phyloP scores from a whole-genome alignment of 2,329 filamentous ascomycete genomes.

The Peltaster fructicola region DNA sequence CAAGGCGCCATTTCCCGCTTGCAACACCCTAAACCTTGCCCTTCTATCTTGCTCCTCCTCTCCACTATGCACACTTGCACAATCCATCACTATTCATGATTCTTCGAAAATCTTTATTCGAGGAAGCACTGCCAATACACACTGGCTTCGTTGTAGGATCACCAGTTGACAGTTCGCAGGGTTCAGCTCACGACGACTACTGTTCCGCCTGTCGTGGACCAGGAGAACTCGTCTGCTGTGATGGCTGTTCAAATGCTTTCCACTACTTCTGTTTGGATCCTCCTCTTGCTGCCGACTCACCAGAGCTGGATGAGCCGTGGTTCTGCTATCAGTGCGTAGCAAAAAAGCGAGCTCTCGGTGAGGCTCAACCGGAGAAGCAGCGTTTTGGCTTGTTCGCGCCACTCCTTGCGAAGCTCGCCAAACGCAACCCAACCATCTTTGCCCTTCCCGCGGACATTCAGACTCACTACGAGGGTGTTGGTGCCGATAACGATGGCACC shows the following conservation, averaged over 20 bases:
- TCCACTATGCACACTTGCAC: too few relatives aligned
- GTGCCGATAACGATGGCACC: conserved; percentile 56
- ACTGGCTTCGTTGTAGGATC: too few relatives aligned
- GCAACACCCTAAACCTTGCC: conserved; percentile 5
- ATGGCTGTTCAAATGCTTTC: conserved; percentile 77
- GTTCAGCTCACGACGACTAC: conserved; percentile 62
- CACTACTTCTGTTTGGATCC: conserved; percentile 82
- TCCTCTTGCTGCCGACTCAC: conserved; percentile 38
- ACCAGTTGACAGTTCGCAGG: conserved; percentile 25
- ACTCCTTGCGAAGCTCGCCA: conserved; percentile 36
- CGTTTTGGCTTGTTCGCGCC: conserved; percentile 39
- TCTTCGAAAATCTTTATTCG: too few relatives aligned
- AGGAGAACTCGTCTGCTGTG: conserved; percentile 80
- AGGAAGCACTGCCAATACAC: too few relatives aligned
- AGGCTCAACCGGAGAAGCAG: conserved; percentile 16
- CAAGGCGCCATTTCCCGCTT: conserved; percentile 21
- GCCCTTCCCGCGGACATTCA: conserved; percentile 53
- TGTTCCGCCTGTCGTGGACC: conserved; percentile 73
- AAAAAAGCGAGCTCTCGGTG: conserved; percentile 14
- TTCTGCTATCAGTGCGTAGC: conserved; percentile 59
- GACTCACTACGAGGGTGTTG: conserved; percentile 63
- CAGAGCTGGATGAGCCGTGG: conserved; percentile 49
- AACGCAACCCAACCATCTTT: conserved; percentile 18
- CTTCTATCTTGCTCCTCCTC: conserved; percentile 4
- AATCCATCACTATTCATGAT: too few relatives aligned